Evolutionary conservation across 768 basidiomycete genomes (phyloP), one percentile per base, ranked within the genome.

Genomic region (Leccinum incarnatum): DNA sequence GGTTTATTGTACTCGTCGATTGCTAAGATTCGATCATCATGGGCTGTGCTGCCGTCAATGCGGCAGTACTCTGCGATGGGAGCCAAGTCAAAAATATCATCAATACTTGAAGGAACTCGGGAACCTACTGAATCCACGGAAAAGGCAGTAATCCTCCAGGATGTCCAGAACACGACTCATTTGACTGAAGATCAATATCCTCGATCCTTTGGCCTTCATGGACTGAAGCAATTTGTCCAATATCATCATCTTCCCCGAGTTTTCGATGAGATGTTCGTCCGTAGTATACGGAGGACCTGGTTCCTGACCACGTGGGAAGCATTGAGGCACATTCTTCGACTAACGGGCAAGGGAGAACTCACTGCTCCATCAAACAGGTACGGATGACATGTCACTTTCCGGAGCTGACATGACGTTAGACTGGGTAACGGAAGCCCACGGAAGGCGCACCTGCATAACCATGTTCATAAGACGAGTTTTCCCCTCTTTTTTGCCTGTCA

Each of bases 81-180:
- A 25, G 29, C 8, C 34, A 36, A 40, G 42, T 62, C 63, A 65
- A 60, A 32, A 59, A 0, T 32, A 12, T 25, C 12, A 53, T 30
- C 25, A 27, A 37, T 45, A 4, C 12, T 8, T n/a, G 19, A 54
- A 1, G 21, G 23, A 7, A 21, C 32, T 30, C 3, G 15, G 53
- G 7, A 5, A 78, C 93, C 53, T 67, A 97, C 96, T 87, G 75
- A 90, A 95, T 56, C 77, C 76, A 49, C 95, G 79, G 79, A 98
- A 99, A 60, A 96, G 78, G 73, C 95, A 98, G 73, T 95, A 98
- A 69, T 98, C 96, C 71, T 98, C 96, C 48, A 99, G 74, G 58
- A 99, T 98, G 73, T 99, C 97, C 14, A 81, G 81, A 58, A 98
- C 91, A n/a, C 97, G 88, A 75, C 93, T 95, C 97, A 99, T 98